phyloP scores from a whole-genome alignment of 2,329 filamentous ascomycete species.

The Arthrobotrys megalospora region DNA sequence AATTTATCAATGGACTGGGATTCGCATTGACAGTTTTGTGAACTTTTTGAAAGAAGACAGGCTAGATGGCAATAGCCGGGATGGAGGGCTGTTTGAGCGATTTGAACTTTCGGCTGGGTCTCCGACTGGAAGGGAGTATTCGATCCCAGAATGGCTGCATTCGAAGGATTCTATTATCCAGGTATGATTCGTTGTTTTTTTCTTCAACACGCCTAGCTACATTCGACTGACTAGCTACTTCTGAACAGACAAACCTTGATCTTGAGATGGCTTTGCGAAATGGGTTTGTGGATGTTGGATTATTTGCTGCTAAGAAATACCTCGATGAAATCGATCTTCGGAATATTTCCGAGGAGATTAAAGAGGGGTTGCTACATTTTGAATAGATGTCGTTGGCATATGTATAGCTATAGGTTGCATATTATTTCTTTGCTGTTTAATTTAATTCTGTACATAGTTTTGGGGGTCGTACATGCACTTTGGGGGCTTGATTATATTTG shows the following conservation, averaged over 20 bases:
- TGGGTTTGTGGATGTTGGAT: constrained; percentile 67
- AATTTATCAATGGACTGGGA: constrained; percentile 81
- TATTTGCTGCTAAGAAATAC: constrained; percentile 71
- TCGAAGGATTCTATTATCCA: constrained; percentile 44
- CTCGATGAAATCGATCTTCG: constrained; percentile 67
- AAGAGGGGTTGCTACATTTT: constrained; percentile 34
- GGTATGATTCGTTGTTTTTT: constrained; percentile 24
- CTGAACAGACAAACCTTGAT: constrained; percentile 50
- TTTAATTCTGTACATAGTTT: background rate
- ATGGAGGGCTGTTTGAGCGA: constrained; percentile 42
- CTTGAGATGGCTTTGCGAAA: constrained; percentile 50
- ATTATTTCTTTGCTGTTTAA: constrained; percentile 4
- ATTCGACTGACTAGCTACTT: constrained; percentile 17
- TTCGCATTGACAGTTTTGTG: constrained; percentile 80
- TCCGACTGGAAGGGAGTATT: constrained; percentile 27
- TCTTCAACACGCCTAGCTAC: background rate
- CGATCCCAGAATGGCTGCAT: constrained; percentile 34
- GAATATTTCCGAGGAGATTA: constrained; percentile 65
- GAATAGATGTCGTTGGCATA: constrained; percentile 9
- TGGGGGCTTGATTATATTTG: background rate
- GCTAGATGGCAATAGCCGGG: constrained; percentile 37
- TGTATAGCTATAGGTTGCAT: background rate
- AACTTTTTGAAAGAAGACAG: constrained; percentile 74
- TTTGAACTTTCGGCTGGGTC: constrained; percentile 26
- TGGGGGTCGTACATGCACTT: background rate